Conservation (phyloP, 306 rosid species). For the Senna tora region DNA sequence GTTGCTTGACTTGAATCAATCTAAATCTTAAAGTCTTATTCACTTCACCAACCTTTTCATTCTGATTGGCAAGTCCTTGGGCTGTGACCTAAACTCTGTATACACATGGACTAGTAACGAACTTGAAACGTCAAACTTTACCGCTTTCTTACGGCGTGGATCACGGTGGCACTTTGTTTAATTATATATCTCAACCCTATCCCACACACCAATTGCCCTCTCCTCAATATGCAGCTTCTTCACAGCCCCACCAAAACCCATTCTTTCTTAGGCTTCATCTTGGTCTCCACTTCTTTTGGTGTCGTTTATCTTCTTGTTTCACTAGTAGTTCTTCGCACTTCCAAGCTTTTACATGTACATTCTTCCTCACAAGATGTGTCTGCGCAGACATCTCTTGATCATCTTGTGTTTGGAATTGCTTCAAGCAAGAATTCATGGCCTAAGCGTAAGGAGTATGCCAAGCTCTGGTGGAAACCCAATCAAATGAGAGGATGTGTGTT, state of each 20-base stretch:
- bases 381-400: slow-evolving; percentile 55
- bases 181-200: slow-evolving; percentile 9
- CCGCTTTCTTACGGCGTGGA: slow-evolving; percentile 40
- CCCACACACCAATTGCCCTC: slow-evolving; percentile 8
- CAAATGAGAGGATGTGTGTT: slow-evolving; percentile 80
- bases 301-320: slow-evolving; percentile 56
- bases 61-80: slow-evolving; percentile 37
- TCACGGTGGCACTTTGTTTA: slow-evolving; percentile 32
- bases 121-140: slow-evolving; percentile 38
- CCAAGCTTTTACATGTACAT: slow-evolving; percentile 19
- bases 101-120: slow-evolving; percentile 45
- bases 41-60: slow-evolving; percentile 28
- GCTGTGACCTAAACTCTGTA: slow-evolving; percentile 37
- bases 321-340: slow-evolving; percentile 42
- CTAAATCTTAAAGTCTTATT: not conserved
- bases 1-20: slow-evolving; percentile 27
- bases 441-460: slow-evolving; percentile 58
- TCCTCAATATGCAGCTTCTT: slow-evolving; percentile 54
- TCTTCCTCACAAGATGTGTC: slow-evolving; percentile 41
- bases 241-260: slow-evolving; percentile 53
- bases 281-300: slow-evolving; percentile 60
- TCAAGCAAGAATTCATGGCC: slow-evolving; percentile 66
- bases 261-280: slow-evolving; percentile 43
- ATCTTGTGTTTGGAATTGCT: slow-evolving; percentile 87
- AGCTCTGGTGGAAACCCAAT: slow-evolving; percentile 73